These are phyloP conservation scores for Neurospora sp. DNA, from an alignment of 495 filamentous ascomycete species.

Conservation along the genomic window DNA sequence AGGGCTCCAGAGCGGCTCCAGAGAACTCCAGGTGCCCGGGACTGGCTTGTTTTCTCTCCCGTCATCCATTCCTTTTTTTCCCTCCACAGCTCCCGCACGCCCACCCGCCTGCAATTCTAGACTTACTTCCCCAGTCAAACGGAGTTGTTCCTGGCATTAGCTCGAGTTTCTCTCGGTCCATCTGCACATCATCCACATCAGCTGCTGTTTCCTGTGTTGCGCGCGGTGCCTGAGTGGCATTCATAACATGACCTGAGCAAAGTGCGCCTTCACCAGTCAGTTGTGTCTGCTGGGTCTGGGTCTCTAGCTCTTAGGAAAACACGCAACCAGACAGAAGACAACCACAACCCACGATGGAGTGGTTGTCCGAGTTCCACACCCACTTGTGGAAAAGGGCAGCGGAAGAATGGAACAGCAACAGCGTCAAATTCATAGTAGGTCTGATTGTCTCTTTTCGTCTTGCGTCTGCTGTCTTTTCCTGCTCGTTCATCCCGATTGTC, in stretches of 20 bases:
- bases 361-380: background rate
- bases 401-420: background rate
- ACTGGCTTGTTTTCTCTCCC: background rate
- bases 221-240: background rate
- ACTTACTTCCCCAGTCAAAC: background rate
- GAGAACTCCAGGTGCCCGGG: background rate
- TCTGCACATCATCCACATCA: background rate
- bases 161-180: background rate
- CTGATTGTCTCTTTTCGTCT: background rate
- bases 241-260: background rate
- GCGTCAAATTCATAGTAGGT: background rate
- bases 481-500: background rate
- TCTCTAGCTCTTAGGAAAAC: background rate
- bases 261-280: background rate
- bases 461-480: background rate
- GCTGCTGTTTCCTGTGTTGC: background rate
- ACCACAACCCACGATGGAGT: background rate
- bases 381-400: background rate
- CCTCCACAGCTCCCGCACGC: background rate
- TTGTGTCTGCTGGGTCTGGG: background rate
- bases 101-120: background rate
- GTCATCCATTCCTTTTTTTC: background rate
- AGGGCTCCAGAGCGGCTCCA: background rate
- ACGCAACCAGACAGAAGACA: background rate
- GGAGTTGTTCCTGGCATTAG: background rate